Percentiles rank a stretch among this genome's conserved stretches.
These are phyloP conservation scores for Catunica adiposa DNA, from an alignment of 2,329 filamentous ascomycete genomes.

Conservation along the genomic window DNA sequence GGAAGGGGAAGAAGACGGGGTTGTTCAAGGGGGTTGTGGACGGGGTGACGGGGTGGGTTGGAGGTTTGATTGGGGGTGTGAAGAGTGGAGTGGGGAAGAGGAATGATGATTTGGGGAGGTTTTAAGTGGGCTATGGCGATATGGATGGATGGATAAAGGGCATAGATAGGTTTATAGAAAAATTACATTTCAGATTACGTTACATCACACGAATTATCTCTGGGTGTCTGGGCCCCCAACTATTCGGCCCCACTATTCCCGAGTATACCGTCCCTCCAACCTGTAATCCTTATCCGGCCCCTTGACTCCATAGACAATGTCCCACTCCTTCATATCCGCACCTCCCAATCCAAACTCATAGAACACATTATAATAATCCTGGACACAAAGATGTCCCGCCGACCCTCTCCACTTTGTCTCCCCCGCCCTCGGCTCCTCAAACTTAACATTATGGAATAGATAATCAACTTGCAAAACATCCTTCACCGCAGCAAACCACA, in stretches of 20 bases:
- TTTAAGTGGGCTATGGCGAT: not conserved
- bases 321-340: conserved; percentile 41
- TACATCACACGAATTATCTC: no score
- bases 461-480: conserved; percentile 49
- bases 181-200: no score
- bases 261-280: conserved; percentile 36
- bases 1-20: conserved; percentile 37
- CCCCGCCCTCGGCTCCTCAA: conserved; percentile 25
- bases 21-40: conserved; percentile 52
- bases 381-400: conserved; percentile 52
- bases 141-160: not conserved
- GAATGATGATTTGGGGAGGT: not conserved
- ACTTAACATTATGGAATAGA: conserved; percentile 59
- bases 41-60: conserved; percentile 11
- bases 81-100: not conserved
- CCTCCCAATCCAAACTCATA: conserved; percentile 51
- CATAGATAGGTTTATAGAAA: no score
- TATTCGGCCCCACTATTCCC: conserved; percentile 16
- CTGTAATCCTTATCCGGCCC: conserved; percentile 62
- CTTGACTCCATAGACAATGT: conserved; percentile 46
- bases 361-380: conserved; percentile 53
- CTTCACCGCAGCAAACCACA: conserved; percentile 56
- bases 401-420: conserved; percentile 41
- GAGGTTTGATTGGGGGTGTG: not conserved
- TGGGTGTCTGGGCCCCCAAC: not conserved